A percentile compares a stretch with the other conserved stretches of the same genome.
These are phyloP conservation scores for Clarireedia sp. DNA, from an alignment of 2,329 filamentous ascomycete species.

Conservation along the genomic window DNA sequence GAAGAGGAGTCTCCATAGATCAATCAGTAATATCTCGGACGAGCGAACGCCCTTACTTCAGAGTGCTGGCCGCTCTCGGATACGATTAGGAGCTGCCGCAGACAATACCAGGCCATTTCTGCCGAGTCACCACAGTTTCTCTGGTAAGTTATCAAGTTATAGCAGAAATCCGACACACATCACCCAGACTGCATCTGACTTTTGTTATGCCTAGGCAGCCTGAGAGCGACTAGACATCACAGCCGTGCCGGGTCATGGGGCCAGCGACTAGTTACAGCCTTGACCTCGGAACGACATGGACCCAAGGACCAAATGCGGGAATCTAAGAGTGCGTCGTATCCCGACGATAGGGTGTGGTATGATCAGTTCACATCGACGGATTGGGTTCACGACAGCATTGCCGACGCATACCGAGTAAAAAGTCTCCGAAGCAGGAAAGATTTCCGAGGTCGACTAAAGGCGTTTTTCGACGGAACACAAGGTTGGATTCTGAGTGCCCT, in stretches of 20 bases:
- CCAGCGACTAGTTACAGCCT: constrained; percentile 52
- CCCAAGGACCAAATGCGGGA: constrained; percentile 40
- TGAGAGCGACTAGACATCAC: constrained; percentile 31
- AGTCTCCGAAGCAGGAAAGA: constrained; percentile 74
- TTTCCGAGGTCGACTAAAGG: constrained; percentile 68
- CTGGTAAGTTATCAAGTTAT: constrained; percentile 13
- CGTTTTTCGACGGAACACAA: constrained; percentile 78
- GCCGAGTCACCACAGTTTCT: constrained; percentile 22
- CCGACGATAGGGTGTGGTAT: constrained; percentile 92
- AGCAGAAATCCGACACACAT: not conserved
- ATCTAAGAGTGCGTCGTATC: constrained; percentile 57
- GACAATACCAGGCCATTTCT: constrained; percentile 18
- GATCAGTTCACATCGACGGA: constrained; percentile 97
- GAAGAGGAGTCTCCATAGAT: constrained; percentile 7
- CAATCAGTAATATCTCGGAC: constrained; percentile 14
- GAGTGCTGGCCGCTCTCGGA: constrained; percentile 22
- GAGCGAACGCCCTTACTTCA: constrained; percentile 25
- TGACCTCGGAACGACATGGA: constrained; percentile 44
- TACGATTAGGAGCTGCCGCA: constrained; percentile 19
- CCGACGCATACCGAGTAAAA: constrained; percentile 84
- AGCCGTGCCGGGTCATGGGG: constrained; percentile 52
- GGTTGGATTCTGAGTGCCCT: constrained; percentile 91
- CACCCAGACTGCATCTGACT: not conserved
- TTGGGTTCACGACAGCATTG: constrained; percentile 97
- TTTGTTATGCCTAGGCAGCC: constrained; percentile 21